Base-by-base conservation (phyloP, 306 rosid genomes). In the Vigna hirtella region DNA sequence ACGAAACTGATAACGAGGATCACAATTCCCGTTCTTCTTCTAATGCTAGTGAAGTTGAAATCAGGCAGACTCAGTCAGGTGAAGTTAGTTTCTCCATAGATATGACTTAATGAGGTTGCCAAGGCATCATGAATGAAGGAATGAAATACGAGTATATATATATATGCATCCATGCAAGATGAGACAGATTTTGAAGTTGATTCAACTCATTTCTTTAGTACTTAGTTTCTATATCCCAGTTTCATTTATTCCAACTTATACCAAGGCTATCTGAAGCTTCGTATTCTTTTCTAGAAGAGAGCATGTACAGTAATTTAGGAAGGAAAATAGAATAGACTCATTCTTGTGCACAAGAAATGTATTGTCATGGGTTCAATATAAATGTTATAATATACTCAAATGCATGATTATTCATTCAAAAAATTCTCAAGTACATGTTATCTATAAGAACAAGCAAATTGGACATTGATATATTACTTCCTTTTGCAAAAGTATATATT, bases 81-180 rank as follows among this genome's bases (percentile, higher is more conserved):
- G 88, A 81, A 22, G 40, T 81, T n/a, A 73, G 66, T 47, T 78
- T 84, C 59, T 53, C 67, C 81, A 38, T 67, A n/a, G 47, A 43
- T 76, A 4, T 26, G 62, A 17, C 66, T 77, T 53, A 76, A 71
- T 70, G 67, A 59, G 66, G 59, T 40, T 63, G 30, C 9, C 30
- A 8, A 42, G 32, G 9, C 28, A 26, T 26, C n/a, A 24, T 28
- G 17, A 58, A 58, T 26, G 65, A 58, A 42, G 6, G 36, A 18
- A 51, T 3, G 66, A 28, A 59, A 58, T 26, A 24, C 2, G 28
- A 24, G 28, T 24, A 24, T 24, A 2, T 20, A 20, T 18, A 18
- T 20, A 20, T 2, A 26, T 73, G 72, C 11, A 66, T 36, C 38
- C 9, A 65, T 24, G 65, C 55, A 53, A 26, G 76, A 78, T 73